Evolutionary conservation across 2,329 filamentous ascomycete species (phyloP), one percentile per base, ranked within the genome.

Genomic region (Cladobotryum mycophilum): DNA sequence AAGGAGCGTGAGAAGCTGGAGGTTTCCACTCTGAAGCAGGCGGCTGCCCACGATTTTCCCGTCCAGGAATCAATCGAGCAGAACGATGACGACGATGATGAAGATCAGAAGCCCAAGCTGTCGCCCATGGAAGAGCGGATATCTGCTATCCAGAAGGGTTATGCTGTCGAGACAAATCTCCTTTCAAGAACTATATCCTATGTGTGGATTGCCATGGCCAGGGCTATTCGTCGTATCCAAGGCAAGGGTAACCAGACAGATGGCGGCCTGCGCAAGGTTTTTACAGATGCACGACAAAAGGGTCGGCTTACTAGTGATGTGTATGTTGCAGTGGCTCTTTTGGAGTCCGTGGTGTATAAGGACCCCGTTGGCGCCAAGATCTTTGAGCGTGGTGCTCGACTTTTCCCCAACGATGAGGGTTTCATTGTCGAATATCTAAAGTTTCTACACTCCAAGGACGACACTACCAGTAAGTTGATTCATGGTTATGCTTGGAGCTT

Each of bases 391-490:
- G 93, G 93, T 17, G 84, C 92, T 56, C 93, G 89, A 63, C 76
- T 99, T 12, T 99, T 97, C 64, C 92, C 92, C 0, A 89, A 95
- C 45, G 92, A 97, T 61, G 91, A 96, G 66, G 79, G 84, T 52
- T 97, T 97, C 69, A 89, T 95, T 56, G 79, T 99, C 47, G 91
- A 97, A 68, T 97, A 99, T 67, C 77, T 99, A 60, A 96, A 96
- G 72, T 93, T 96, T 68, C 74, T 99, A 53, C 87, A 97, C 61
- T 86, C 88, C 12, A 89, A 88, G 64, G 92, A 95, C 60, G 93
- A 99, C 68, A 85, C 90, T 44, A 96, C 89, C 33, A 96, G 89
- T 95, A 78, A 78, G 88, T 77, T 33, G 17, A 12, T 6, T n/a
- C 15, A 14, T 25, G 22, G 14, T 14, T 20, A n/a, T 17, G 3